Base-by-base conservation (phyloP, 192 early-diverging fungal species). In the Coemansia sp. region DNA sequence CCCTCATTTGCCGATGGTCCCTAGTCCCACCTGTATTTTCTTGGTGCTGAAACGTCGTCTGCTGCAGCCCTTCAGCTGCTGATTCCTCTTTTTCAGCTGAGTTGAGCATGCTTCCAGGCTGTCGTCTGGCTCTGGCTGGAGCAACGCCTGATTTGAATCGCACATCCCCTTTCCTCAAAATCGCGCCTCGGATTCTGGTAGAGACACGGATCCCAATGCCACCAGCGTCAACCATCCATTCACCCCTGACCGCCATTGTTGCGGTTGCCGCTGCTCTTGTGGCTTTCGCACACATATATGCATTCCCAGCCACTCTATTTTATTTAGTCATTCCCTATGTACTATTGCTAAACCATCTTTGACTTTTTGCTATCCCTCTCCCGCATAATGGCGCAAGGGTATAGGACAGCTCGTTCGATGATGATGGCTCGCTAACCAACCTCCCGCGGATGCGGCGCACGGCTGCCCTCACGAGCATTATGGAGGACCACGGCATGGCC, bases 341-440 rank as follows among this genome's bases (percentile, higher is more conserved):
- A 53, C 51, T 37, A 29, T 57, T 39, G 51, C 34, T 57, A 56
- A 35, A n/a, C n/a, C 55, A 61, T 35, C 37, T 18, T 16, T 43
- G 49, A 35, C 23, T 51, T 46, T 45, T 45, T 48, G 23, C 10
- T 45, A n/a, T n/a, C 30, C 51, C 6, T 23, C n/a, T 18, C 13
- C 12, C 35, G 35, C 4, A 12, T 1, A 37, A 1, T 37, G 7
- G 35, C 35, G 35, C n/a, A 48, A 48, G 49, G 37, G 25, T 26
- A 25, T 75, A 77, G 69, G 73, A 81, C 48, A 75, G 62, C 52
- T 71, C 73, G 4, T 71, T 75, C 51, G 78, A 75, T 55, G 68
- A 72, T 20, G 73, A 75, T 40, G 73, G 70, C 12, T 75, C 73
- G 29, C 60, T 81, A 58, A 75, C 68, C 28, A 74, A 21, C 26